Conservation (phyloP, 2,329 filamentous ascomycete species). For the Alternaria dauci region DNA sequence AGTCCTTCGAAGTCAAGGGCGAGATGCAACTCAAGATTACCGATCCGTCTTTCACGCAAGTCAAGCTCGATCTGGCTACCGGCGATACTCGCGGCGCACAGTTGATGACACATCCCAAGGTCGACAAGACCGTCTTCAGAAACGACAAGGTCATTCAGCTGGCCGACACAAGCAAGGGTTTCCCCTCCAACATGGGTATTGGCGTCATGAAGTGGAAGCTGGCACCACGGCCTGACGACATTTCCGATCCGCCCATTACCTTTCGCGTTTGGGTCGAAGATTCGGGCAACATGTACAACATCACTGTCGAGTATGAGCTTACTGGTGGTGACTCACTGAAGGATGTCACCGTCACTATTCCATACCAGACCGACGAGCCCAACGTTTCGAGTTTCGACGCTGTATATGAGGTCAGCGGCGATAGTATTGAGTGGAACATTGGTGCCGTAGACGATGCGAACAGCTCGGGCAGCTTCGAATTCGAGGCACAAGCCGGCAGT, state of each 20-base stretch:
- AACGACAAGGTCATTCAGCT: constrained; percentile 86
- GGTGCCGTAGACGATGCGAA: constrained; percentile 85
- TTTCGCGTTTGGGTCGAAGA: constrained; percentile 99
- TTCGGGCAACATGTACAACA: constrained; percentile 79
- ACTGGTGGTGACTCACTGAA: constrained; percentile 79
- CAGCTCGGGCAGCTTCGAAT: constrained; percentile 87
- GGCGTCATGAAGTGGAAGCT: constrained; percentile 94
- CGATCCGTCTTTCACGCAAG: constrained; percentile 86
- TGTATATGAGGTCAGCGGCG: constrained; percentile 90
- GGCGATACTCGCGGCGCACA: constrained; percentile 83
- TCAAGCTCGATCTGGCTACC: constrained; percentile 83
- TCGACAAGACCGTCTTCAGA: constrained; percentile 88
- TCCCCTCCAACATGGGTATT: constrained; percentile 93
- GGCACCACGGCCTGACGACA: constrained; percentile 79
- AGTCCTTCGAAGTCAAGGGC: constrained; percentile 87
- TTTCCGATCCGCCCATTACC: constrained; percentile 84
- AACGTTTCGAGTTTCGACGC: constrained; percentile 92
- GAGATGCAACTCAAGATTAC: constrained; percentile 91
- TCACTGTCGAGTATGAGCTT: constrained; percentile 96
- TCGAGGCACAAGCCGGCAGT: constrained; percentile 85
- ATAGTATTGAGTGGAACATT: constrained; percentile 93
- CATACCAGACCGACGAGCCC: constrained; percentile 85
- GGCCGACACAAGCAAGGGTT: constrained; percentile 84
- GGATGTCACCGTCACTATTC: constrained; percentile 88
- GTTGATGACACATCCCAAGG: constrained; percentile 95